These are phyloP conservation scores for Eucalyptus regnans DNA, from an alignment of 345 rosid genomes.

Conservation along the genomic window DNA sequence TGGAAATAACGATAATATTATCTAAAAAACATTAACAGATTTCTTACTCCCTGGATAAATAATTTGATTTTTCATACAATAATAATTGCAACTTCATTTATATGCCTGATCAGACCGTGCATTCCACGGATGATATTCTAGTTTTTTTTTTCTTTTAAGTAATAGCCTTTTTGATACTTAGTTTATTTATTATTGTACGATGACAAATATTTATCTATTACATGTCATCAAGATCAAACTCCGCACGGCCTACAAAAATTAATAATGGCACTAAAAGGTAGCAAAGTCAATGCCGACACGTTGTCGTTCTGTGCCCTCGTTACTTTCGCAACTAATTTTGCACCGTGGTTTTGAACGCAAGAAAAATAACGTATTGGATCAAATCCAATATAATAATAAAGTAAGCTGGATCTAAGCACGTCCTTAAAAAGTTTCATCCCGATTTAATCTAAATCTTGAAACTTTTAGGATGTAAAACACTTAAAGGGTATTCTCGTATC, in stretches of 20 bases:
- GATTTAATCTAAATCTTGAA: too few relatives aligned
- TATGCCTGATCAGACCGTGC: not conserved
- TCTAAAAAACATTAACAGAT: not conserved
- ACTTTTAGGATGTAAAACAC: too few relatives aligned
- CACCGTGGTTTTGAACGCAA: not conserved
- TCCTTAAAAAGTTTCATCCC: too few relatives aligned
- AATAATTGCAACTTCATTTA: not conserved
- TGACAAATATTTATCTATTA: too few relatives aligned
- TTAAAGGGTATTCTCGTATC: too few relatives aligned
- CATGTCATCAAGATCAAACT: not conserved
- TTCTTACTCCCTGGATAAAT: not conserved
- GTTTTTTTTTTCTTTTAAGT: too few relatives aligned
- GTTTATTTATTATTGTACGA: too few relatives aligned
- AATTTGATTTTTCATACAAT: not conserved
- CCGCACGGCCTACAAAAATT: not conserved
- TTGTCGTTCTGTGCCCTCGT: not conserved
- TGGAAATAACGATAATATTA: too few relatives aligned
- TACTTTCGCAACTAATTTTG: not conserved
- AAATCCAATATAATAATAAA: not conserved
- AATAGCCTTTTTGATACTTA: too few relatives aligned
- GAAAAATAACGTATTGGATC: not conserved
- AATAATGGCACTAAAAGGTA: not conserved
- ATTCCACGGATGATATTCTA: not conserved
- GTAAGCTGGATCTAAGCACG: rapidly evolving
- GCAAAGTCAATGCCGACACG: not conserved